Conservation (phyloP, 495 filamentous ascomycete genomes). For the Lepraria neglecta region DNA sequence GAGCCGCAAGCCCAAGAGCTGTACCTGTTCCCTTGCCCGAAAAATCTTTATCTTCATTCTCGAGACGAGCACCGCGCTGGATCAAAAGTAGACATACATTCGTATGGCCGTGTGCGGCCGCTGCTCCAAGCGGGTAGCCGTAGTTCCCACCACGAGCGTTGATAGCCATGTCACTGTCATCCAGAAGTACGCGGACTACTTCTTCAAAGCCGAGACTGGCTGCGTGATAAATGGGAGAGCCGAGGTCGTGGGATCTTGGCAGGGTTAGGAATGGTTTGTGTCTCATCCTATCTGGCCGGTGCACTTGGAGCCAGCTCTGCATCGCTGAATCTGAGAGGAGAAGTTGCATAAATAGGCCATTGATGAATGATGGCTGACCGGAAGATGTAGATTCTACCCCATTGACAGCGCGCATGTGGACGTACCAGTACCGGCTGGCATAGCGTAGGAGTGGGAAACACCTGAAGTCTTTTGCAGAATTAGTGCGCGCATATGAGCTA, state of each 20-base stretch:
- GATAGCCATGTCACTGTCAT: background rate
- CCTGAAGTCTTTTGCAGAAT: background rate
- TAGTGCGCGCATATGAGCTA: background rate
- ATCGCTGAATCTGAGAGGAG: background rate
- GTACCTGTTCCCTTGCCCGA: background rate
- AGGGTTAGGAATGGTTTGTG: background rate
- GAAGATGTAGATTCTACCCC: background rate
- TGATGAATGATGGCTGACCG: background rate
- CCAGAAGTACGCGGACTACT: background rate
- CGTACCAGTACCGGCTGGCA: conserved; percentile 1
- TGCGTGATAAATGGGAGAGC: background rate
- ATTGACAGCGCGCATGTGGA: background rate
- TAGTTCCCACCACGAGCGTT: background rate
- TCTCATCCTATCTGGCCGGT: background rate
- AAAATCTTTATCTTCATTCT: background rate
- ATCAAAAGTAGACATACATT: background rate
- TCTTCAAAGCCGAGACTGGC: background rate
- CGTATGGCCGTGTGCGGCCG: background rate
- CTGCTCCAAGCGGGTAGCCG: background rate
- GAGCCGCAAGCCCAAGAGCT: background rate
- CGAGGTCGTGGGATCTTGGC: background rate
- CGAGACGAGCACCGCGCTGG: background rate
- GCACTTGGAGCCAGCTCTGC: background rate
- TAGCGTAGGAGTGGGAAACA: background rate
- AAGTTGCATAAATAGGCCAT: background rate